A percentile compares a stretch with the other conserved stretches of the same genome.
phyloP scores from a whole-genome alignment of 441 rosid genomes.

The Theobroma grandiflorum region DNA sequence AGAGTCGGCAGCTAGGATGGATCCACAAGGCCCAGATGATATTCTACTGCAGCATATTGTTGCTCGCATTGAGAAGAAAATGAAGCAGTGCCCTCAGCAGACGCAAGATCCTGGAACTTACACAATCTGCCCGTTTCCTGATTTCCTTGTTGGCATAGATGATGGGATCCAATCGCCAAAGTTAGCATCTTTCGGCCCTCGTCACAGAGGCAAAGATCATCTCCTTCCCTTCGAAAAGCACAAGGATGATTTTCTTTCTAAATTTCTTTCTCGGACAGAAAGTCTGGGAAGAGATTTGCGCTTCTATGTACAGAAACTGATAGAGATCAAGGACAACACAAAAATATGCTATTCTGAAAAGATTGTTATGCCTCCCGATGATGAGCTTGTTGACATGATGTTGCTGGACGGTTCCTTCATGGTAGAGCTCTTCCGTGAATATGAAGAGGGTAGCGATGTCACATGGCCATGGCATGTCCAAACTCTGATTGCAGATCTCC shows the following conservation, averaged over 20 bases:
- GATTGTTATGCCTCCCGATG: neutral
- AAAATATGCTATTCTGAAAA: neutral
- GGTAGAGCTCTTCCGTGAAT: conserved; percentile 6
- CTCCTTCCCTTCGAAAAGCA: neutral
- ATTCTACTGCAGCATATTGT: neutral
- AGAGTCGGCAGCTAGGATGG: neutral
- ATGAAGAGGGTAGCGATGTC: neutral
- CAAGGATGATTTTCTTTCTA: neutral
- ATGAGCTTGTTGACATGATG: neutral
- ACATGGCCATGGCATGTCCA: neutral
- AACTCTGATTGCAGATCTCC: conserved; percentile 1
- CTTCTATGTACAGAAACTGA: neutral
- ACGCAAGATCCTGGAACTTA: neutral
- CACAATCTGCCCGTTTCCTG: neutral
- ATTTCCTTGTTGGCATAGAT: neutral
- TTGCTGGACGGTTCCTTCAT: neutral
- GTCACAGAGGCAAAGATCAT: neutral
- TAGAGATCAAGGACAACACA: neutral
- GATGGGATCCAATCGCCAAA: neutral
- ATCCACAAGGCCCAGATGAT: neutral
- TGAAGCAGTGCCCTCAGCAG: neutral
- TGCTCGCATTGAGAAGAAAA: neutral
- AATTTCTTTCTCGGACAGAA: conserved; percentile 5
- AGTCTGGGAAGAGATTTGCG: accelerated
- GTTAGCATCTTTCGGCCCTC: conserved; percentile 17